phyloP scores from a whole-genome alignment of 495 filamentous ascomycete species.

The Thozetella sp. region DNA sequence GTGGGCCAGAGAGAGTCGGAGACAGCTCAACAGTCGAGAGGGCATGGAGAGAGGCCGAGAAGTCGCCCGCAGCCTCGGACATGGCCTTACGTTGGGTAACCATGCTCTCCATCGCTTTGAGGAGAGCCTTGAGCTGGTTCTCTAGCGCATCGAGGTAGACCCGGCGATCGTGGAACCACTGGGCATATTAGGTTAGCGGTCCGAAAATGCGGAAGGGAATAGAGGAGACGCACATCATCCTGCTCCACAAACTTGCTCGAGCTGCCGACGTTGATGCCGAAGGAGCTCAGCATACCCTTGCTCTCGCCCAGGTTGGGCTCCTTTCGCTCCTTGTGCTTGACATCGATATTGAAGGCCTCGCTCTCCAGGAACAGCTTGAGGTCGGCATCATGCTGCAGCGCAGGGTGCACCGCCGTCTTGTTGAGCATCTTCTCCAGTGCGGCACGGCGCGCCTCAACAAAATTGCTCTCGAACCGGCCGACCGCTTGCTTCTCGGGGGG shows the following conservation, averaged over 20 bases:
- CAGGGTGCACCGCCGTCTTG: conserved; percentile 87
- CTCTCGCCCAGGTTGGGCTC: conserved; percentile 84
- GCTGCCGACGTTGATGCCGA: conserved; percentile 75
- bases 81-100: conserved; percentile 89
- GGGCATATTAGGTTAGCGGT: conserved; percentile 5
- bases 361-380: conserved; percentile 96
- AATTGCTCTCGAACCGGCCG: conserved; percentile 93
- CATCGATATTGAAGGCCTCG: conserved; percentile 90
- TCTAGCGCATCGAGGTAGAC: conserved; percentile 94
- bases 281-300: conserved; percentile 87
- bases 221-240: conserved; percentile 76
- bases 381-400: conserved; percentile 90
- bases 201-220: conserved; percentile 5
- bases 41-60: conserved; percentile 87
- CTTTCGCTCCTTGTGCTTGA: conserved; percentile 96
- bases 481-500: conserved; percentile 98
- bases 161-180: conserved; percentile 98
- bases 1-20: conserved; percentile 80
- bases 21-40: conserved; percentile 88
- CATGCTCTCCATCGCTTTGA: conserved; percentile 92
- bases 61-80: conserved; percentile 89
- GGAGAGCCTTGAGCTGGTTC: conserved; percentile 88
- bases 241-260: conserved; percentile 93
- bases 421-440: conserved; percentile 97
- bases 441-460: conserved; percentile 87